phyloP scores from a whole-genome alignment of 2,329 filamentous ascomycete genomes.

The Pseudocercospora eumusae region DNA sequence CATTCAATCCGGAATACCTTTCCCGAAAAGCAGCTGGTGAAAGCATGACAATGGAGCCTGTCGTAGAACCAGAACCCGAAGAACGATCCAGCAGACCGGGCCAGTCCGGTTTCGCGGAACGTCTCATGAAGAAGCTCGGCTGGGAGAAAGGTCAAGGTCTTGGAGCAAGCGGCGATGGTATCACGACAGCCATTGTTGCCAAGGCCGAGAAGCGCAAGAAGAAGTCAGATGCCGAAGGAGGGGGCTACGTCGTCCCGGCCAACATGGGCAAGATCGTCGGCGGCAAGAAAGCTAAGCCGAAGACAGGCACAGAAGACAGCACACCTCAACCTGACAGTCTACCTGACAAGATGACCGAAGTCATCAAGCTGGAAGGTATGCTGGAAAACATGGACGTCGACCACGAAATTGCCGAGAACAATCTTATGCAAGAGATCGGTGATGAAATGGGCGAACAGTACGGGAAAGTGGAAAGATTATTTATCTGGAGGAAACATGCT shows the following conservation, averaged over 20 bases:
- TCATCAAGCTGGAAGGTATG: constrained; percentile 82
- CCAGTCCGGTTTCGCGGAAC: constrained; percentile 80
- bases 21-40: constrained; percentile 16
- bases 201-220: constrained; percentile 86
- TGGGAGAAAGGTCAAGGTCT: constrained; percentile 88
- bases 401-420: constrained; percentile 69
- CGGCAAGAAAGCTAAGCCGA: constrained; percentile 59
- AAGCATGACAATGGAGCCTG: constrained; percentile 46
- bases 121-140: constrained; percentile 90
- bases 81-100: constrained; percentile 68
- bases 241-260: constrained; percentile 69
- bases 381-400: constrained; percentile 80
- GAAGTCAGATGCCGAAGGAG: constrained; percentile 73
- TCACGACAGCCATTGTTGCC: constrained; percentile 78
- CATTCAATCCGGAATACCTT: constrained; percentile 24
- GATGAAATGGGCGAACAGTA: constrained; percentile 82
- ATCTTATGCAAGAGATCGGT: constrained; percentile 88
- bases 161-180: constrained; percentile 78
- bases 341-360: constrained; percentile 67
- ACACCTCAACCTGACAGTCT: constrained; percentile 41
- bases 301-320: constrained; percentile 21
- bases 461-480: constrained; percentile 45
- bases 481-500: constrained; percentile 59
- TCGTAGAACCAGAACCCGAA: constrained; percentile 39
- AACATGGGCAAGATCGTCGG: constrained; percentile 79